These are phyloP conservation scores for Saccharomyces mikatae DNA, from an alignment of 805 yeast genomes.

Conservation along the genomic window DNA sequence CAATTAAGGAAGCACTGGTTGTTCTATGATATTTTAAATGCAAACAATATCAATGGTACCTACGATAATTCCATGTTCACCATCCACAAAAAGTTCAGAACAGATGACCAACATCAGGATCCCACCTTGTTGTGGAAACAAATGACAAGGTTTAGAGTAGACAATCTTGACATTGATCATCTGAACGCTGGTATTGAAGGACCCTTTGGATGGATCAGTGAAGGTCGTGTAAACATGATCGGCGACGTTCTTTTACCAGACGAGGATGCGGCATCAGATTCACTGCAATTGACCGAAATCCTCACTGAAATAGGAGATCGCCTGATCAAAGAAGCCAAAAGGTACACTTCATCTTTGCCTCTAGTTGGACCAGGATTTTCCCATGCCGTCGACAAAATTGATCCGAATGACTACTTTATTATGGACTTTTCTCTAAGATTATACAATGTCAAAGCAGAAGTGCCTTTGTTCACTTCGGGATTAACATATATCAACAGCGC, in stretches of 20 bases:
- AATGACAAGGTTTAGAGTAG: constrained; percentile 74
- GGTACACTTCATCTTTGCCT: constrained; percentile 19
- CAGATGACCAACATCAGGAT: constrained; percentile 2
- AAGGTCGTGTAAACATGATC: constrained; percentile 86
- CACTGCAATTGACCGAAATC: constrained; percentile 33
- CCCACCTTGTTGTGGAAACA: constrained; percentile 41
- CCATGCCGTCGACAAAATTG: constrained; percentile 12
- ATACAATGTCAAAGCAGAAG: constrained; percentile 79
- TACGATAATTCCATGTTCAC: constrained; percentile 92
- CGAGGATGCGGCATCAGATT: constrained; percentile 40
- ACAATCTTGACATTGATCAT: constrained; percentile 80
- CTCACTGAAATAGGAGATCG: constrained; percentile 40
- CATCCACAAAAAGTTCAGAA: constrained; percentile 49
- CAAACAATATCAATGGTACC: constrained; percentile 78
- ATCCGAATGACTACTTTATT: constrained; percentile 48
- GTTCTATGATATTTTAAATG: constrained; percentile 76
- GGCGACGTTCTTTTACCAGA: constrained; percentile 84
- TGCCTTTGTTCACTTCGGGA: constrained; percentile 82
- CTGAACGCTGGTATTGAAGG: constrained; percentile 85
- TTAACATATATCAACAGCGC: constrained; percentile 89
- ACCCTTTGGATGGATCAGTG: constrained; percentile 94
- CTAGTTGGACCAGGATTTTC: background rate
- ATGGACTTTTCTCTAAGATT: constrained; percentile 73
- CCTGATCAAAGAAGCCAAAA: constrained; percentile 41
- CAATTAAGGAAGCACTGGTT: constrained; percentile 87